A percentile compares a stretch with the other conserved stretches of the same genome.
These are phyloP conservation scores for Microcyclosporella mali DNA, from an alignment of 2,329 filamentous ascomycete species.

Conservation along the genomic window DNA sequence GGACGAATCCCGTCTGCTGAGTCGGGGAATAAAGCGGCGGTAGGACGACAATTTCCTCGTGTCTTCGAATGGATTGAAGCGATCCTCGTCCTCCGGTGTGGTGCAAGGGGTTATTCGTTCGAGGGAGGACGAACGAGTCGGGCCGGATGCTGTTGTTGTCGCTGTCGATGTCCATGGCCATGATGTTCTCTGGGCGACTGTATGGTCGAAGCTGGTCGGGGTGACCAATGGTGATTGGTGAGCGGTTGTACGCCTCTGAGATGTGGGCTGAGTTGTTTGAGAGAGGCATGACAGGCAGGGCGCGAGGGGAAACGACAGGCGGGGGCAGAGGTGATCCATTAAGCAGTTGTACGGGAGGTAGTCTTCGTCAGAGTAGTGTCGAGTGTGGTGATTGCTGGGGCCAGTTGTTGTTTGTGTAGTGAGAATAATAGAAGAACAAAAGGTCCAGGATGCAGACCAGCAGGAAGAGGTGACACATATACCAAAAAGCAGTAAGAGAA, in stretches of 20 bases:
- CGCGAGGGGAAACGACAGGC: constrained; percentile 23
- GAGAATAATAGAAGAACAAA: no score
- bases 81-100: constrained; percentile 8
- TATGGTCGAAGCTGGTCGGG: constrained; percentile 16
- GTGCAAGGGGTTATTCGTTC: constrained; percentile 4
- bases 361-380: no score
- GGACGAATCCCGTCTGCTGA: no score
- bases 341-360: not conserved
- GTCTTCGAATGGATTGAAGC: constrained; percentile 6
- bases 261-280: constrained; percentile 8
- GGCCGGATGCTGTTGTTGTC: not conserved
- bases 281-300: constrained; percentile 29
- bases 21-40: no score
- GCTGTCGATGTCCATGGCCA: constrained; percentile 6
- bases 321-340: constrained; percentile 30
- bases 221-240: constrained; percentile 6
- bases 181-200: constrained; percentile 14
- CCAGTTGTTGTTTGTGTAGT: no score
- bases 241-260: not conserved
- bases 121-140: constrained; percentile 9
- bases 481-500: no score
- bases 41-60: no score
- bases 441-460: no score
- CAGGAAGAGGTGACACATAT: no score
- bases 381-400: no score